These are phyloP conservation scores for Microdochium nivale DNA, from an alignment of 2,329 filamentous ascomycete species.

Conservation along the genomic window DNA sequence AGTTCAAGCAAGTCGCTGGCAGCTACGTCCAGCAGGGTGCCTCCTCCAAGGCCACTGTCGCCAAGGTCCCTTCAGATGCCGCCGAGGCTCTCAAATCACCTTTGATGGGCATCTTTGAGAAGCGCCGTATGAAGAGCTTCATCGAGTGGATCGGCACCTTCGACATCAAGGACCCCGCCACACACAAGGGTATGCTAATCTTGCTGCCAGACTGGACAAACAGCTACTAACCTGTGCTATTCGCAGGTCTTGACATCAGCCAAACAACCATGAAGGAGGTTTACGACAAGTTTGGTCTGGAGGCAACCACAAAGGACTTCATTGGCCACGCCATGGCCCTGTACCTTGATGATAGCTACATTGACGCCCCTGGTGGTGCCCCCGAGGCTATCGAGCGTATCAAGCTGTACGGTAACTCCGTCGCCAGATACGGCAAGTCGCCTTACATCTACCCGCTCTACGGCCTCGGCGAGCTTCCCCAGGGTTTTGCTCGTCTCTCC, in stretches of 20 bases:
- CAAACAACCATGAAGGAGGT: conserved; percentile 93
- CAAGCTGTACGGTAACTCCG: conserved; percentile 92
- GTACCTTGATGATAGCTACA: conserved; percentile 84
- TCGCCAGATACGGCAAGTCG: conserved; percentile 94
- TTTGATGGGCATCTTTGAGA: conserved; percentile 96
- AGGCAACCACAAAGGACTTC: conserved; percentile 84
- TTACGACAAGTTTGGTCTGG: conserved; percentile 94
- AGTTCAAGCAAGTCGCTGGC: conserved; percentile 91
- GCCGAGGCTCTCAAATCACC: conserved; percentile 84
- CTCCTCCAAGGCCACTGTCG: conserved; percentile 78
- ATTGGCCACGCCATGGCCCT: conserved; percentile 98
- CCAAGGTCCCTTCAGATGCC: conserved; percentile 93
- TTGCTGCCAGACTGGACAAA: not conserved
- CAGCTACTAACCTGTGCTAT: not conserved
- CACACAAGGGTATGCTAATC: conserved; percentile 81
- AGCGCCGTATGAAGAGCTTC: conserved; percentile 93
- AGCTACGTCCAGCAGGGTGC: conserved; percentile 91
- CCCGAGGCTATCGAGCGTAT: conserved; percentile 87
- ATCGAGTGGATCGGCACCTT: conserved; percentile 91
- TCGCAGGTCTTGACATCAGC: conserved; percentile 67
- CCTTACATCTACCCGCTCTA: conserved; percentile 99
- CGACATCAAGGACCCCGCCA: conserved; percentile 69
- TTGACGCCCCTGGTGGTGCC: conserved; percentile 62
- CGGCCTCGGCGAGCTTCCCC: conserved; percentile 91
- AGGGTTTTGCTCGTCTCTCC: conserved; percentile 93